Percentiles rank a stretch among this genome's conserved stretches.
Conservation (phyloP, 139 green algal species). For the Coelastrella sp. region DNA sequence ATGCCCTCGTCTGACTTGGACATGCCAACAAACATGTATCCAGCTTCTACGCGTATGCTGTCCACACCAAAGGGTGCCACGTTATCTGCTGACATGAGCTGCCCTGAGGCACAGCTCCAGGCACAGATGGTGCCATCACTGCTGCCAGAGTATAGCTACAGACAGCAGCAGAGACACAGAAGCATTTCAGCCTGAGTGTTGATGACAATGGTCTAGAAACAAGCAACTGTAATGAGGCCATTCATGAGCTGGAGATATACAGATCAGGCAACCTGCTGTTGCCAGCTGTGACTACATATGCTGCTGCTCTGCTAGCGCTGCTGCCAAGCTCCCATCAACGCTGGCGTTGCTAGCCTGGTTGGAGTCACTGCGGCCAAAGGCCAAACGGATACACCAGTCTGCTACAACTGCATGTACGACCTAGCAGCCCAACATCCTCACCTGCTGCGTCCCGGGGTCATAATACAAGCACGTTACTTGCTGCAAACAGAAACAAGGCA, state of each 20-base stretch:
- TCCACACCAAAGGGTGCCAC: constrained; percentile 33
- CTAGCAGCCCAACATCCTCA: not conserved
- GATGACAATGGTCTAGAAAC: not conserved
- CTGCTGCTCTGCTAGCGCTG: not conserved
- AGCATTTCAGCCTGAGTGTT: not conserved
- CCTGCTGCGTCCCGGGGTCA: constrained; percentile 43
- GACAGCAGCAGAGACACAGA: not conserved
- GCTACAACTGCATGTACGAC: too few relatives aligned
- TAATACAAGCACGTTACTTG: constrained; percentile 46
- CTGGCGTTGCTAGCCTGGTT: too few relatives aligned
- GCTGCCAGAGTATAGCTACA: constrained; percentile 48
- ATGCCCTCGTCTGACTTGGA: constrained; percentile 20
- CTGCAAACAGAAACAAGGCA: constrained; percentile 15
- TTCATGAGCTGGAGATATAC: too few relatives aligned
- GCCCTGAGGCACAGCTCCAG: constrained; percentile 46
- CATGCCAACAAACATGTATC: constrained; percentile 53
- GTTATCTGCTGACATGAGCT: constrained; percentile 26
- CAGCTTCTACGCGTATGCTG: constrained; percentile 36
- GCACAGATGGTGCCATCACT: constrained; percentile 47
- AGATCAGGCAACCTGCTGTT: too few relatives aligned
- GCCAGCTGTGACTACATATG: not conserved
- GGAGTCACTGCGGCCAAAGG: too few relatives aligned
- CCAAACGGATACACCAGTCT: too few relatives aligned
- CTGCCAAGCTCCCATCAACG: too few relatives aligned
- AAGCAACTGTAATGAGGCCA: not conserved